Conservation (phyloP, 306 rosid genomes). For the Ziziphus jujuba region DNA sequence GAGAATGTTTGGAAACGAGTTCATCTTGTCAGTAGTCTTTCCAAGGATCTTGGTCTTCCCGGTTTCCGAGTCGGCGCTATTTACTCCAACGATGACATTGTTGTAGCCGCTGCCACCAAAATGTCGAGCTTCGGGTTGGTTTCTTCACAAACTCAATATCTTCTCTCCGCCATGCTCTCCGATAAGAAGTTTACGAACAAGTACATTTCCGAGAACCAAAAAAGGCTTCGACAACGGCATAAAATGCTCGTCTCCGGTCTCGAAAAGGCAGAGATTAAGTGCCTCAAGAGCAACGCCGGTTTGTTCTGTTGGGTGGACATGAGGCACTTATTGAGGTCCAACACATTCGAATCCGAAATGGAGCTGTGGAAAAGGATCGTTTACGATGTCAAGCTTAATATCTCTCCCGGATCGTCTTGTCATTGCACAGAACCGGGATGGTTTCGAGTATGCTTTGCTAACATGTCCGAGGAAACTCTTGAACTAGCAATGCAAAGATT, state of each 20-base stretch:
- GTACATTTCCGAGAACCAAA: constrained; percentile 60
- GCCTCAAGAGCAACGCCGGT: constrained; percentile 72
- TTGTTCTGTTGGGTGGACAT: constrained; percentile 86
- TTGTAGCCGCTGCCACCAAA: constrained; percentile 68
- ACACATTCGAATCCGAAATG: constrained; percentile 77
- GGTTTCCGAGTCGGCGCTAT: constrained; percentile 85
- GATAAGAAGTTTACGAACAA: constrained; percentile 65
- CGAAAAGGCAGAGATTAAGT: constrained; percentile 50
- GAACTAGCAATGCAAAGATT: constrained; percentile 64
- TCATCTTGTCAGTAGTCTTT: constrained; percentile 76
- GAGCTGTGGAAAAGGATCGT: constrained; percentile 79
- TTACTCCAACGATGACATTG: constrained; percentile 60
- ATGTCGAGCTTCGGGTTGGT: constrained; percentile 89
- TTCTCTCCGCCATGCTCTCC: constrained; percentile 69
- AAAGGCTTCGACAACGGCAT: constrained; percentile 56
- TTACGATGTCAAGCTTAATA: constrained; percentile 58
- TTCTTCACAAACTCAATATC: constrained; percentile 82
- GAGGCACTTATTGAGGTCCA: constrained; percentile 57
- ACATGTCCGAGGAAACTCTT: constrained; percentile 63
- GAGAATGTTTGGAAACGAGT: constrained; percentile 43
- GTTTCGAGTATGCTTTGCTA: constrained; percentile 82
- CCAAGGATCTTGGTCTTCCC: constrained; percentile 86
- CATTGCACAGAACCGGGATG: constrained; percentile 87
- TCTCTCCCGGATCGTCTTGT: constrained; percentile 80
- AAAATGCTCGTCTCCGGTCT: constrained; percentile 52